Percentiles rank a stretch among this genome's conserved stretches.
These are phyloP conservation scores for Trypanosoma rangeli DNA, from an alignment of 208 protist species.

Conservation along the genomic window DNA sequence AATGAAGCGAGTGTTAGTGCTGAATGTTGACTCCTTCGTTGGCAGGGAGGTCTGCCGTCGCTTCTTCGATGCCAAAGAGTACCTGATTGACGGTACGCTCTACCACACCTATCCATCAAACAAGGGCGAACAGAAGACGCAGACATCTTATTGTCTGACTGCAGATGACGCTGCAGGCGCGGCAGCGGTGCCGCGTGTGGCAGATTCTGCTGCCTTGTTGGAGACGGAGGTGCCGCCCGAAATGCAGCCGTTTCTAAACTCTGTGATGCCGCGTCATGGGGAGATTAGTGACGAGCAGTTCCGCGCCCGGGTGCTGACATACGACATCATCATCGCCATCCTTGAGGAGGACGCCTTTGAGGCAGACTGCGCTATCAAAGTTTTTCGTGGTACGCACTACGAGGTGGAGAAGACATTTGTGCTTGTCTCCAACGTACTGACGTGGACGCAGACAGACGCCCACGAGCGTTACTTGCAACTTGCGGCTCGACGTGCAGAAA, in stretches of 20 bases:
- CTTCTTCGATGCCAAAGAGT: conserved; percentile 73
- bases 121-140: neutral
- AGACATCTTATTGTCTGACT: neutral
- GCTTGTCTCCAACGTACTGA: conserved; percentile 82
- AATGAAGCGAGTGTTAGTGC: conserved; percentile 79
- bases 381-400: conserved; percentile 79
- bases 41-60: conserved; percentile 56
- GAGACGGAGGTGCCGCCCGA: conserved; percentile 31
- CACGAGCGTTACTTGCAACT: conserved; percentile 48
- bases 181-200: too few relatives aligned
- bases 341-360: conserved; percentile 82
- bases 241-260: conserved; percentile 45
- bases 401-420: conserved; percentile 93
- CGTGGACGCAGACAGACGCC: conserved; percentile 77
- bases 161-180: neutral
- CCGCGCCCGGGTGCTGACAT: conserved; percentile 54
- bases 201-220: neutral
- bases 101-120: conserved; percentile 9
- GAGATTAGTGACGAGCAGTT: conserved; percentile 63
- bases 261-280: conserved; percentile 69
- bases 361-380: conserved; percentile 79
- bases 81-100: conserved; percentile 74
- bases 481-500: conserved; percentile 34
- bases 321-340: conserved; percentile 86
- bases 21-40: conserved; percentile 84